Conservation (phyloP, 116 monocot species). For the Iris pallida region DNA sequence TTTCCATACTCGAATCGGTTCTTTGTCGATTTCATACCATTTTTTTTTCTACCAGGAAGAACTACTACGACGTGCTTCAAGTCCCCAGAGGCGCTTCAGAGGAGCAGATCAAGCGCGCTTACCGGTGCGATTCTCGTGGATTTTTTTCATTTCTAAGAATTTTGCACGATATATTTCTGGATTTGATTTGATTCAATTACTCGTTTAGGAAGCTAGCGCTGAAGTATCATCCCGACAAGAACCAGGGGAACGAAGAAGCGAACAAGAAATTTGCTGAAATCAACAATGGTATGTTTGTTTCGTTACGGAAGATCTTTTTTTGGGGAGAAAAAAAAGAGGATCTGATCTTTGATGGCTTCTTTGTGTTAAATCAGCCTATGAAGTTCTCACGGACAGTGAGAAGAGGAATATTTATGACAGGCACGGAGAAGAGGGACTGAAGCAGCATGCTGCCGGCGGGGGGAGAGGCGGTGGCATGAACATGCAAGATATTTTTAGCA, state of each 20-base stretch:
- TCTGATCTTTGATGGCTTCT: neutral
- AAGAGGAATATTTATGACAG: constrained; percentile 91
- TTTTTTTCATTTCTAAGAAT: neutral
- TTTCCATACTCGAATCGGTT: neutral
- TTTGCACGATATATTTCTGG: neutral
- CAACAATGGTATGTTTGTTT: constrained; percentile 60
- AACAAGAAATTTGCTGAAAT: constrained; percentile 90
- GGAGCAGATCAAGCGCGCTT: constrained; percentile 96
- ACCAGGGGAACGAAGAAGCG: constrained; percentile 91
- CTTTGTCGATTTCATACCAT: neutral
- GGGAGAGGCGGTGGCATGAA: constrained; percentile 90
- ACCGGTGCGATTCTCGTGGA: constrained; percentile 21
- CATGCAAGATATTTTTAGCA: constrained; percentile 88
- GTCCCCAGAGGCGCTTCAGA: constrained; percentile 82
- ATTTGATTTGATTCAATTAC: neutral
- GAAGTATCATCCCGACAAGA: constrained; percentile 98
- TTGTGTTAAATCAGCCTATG: constrained; percentile 52
- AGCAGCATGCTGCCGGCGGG: constrained; percentile 56
- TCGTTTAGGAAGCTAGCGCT: constrained; percentile 88
- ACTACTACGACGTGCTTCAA: constrained; percentile 83
- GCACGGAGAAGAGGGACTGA: constrained; percentile 95
- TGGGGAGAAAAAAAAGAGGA: neutral
- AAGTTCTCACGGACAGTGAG: constrained; percentile 83
- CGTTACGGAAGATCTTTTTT: neutral
- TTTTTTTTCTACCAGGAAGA: constrained; percentile 53